Conservation (phyloP, 2,329 filamentous ascomycete species). For the Fusarium coicis region DNA sequence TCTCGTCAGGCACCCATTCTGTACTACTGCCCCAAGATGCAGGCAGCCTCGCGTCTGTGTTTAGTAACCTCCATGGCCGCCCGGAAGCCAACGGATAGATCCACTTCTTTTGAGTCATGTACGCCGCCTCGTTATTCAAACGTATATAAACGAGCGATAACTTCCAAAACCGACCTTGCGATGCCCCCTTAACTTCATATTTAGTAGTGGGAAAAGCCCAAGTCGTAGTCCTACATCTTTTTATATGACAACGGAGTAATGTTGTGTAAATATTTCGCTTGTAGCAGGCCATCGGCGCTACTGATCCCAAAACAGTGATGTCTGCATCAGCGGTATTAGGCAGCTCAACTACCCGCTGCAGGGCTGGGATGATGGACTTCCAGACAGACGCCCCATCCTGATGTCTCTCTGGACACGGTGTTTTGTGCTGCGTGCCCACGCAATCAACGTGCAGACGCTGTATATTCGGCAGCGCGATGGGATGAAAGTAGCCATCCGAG, state of each 20-base stretch:
- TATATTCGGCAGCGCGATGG: not conserved
- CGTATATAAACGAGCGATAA: not conserved
- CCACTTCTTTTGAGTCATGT: not conserved
- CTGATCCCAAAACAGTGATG: not conserved
- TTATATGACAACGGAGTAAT: not conserved
- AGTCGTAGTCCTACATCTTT: not conserved
- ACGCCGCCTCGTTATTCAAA: not conserved
- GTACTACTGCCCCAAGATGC: too few species aligned
- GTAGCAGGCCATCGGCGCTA: not conserved
- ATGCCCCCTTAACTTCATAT: accelerated
- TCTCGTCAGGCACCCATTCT: not conserved
- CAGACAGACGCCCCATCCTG: not conserved
- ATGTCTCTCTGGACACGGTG: not conserved
- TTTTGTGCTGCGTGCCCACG: accelerated
- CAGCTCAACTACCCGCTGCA: not conserved
- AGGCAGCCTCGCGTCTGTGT: not conserved
- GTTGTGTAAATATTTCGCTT: not conserved
- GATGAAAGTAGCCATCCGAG: not conserved
- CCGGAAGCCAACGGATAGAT: not conserved
- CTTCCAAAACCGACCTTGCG: not conserved
- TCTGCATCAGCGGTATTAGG: not conserved
- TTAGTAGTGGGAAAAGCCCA: not conserved
- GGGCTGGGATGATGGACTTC: not conserved
- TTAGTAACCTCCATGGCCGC: not conserved
- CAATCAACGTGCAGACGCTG: not conserved